Base-by-base conservation (phyloP, 2,329 filamentous ascomycete species). In the Paecilomyces dactylethromorphus region DNA sequence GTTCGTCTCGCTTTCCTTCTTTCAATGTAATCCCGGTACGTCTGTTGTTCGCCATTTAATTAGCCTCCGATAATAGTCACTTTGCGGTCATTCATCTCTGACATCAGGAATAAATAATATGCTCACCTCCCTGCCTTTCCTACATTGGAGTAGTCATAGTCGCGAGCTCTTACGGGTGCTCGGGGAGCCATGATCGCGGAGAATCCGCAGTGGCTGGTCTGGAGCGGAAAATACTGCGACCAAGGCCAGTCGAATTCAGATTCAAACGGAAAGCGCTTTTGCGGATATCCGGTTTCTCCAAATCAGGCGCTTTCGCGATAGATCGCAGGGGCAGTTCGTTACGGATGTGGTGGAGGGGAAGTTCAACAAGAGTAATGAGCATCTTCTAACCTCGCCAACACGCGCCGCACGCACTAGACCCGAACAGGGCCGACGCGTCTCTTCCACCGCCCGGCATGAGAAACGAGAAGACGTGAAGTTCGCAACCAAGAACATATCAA, bases 11-110 rank as follows among this genome's bases (percentile, higher is more conserved):
- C 61, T 87, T 80, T 56, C 91, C 91, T 58, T 96, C 91, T 68
- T 86, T 85, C 32, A 97, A 76, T 0, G 86, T 89, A 26, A 96
- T 84, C 52, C 94, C 94, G 0, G 94, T 99, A 82, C 96, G 95
- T 66, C 93, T 97, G 66, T 55, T 56, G 18, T 58, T 22, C 29
- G 15, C 26, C n/a, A 3, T 13, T 18, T 33, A 8, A 35, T 54
- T 29, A 39, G 31, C 21, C 35, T 49, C 22, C 6, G 21, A 39
- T 65, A 55, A 54, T 56, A 56, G 31, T 53, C 53, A 62, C 39
- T 58, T 66, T 58, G 71, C 63, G 31, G 22, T 24, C 7, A 29
- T 18, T 31, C 54, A 56, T 60, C 71, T 15, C 75, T 5, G 52
- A n/a, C 56, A 55, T 55, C 26, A 54, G 7, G 33, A 26, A 29